Conservation (phyloP, 2,329 filamentous ascomycete species). For the Waltergamsia citrina region DNA sequence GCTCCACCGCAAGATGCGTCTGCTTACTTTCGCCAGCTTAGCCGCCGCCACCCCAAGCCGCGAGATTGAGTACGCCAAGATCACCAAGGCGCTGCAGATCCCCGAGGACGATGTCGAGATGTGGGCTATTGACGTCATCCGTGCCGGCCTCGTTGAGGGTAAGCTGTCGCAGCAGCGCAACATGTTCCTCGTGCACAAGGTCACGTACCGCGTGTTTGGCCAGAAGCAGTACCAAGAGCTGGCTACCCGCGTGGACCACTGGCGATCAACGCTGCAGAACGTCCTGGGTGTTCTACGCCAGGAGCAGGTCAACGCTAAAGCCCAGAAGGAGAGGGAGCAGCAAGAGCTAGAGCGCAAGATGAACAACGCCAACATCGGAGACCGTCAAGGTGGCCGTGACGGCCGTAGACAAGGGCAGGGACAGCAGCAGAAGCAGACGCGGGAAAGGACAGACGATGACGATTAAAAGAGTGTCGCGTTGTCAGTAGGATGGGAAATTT, state of each 20-base stretch:
- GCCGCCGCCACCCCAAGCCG: slow-evolving; percentile 76
- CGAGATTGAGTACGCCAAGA: slow-evolving; percentile 79
- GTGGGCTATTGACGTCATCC: slow-evolving; percentile 98
- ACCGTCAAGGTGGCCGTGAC: slow-evolving; percentile 16
- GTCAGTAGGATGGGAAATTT: background rate
- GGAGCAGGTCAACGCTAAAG: slow-evolving; percentile 72
- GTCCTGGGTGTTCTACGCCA: slow-evolving; percentile 70
- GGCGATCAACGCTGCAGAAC: slow-evolving; percentile 71
- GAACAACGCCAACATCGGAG: slow-evolving; percentile 28
- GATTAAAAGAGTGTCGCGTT: slow-evolving; percentile 28
- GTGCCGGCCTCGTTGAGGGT: slow-evolving; percentile 89
- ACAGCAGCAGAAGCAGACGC: slow-evolving; percentile 23
- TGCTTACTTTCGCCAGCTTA: slow-evolving; percentile 85
- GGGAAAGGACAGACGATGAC: slow-evolving; percentile 45
- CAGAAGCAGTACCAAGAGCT: slow-evolving; percentile 98
- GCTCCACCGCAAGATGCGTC: slow-evolving; percentile 89
- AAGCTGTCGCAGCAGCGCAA: slow-evolving; percentile 89
- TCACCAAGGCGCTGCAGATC: slow-evolving; percentile 78
- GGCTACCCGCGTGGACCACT: slow-evolving; percentile 80
- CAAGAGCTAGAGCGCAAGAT: slow-evolving; percentile 63
- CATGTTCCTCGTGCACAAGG: slow-evolving; percentile 91
- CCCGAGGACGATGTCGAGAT: slow-evolving; percentile 80
- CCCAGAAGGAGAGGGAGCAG: slow-evolving; percentile 68
- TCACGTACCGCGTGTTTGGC: slow-evolving; percentile 92
- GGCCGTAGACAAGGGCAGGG: slow-evolving; percentile 8